These are phyloP conservation scores for Pleurotus platypus DNA, from an alignment of 768 basidiomycete species.

Conservation along the genomic window DNA sequence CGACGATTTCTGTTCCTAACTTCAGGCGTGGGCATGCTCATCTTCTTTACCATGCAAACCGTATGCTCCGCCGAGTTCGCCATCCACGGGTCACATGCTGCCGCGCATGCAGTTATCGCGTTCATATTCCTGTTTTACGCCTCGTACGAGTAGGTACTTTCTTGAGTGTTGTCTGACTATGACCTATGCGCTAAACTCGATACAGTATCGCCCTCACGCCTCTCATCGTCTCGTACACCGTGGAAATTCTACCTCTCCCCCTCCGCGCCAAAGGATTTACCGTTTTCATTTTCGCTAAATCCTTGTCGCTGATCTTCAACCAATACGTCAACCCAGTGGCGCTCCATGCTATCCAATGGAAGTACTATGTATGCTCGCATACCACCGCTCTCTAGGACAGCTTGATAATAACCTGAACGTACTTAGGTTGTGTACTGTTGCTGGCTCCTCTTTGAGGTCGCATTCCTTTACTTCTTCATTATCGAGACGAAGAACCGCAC, in stretches of 20 bases:
- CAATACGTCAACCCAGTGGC: slow-evolving; percentile 77
- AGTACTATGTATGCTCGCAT: slow-evolving; percentile 57
- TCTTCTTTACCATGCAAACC: slow-evolving; percentile 57
- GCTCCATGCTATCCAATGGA: slow-evolving; percentile 53
- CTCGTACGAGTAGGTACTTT: slow-evolving; percentile 22
- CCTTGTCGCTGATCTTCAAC: slow-evolving; percentile 81
- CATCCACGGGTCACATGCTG: not conserved
- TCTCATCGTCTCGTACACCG: slow-evolving; percentile 80
- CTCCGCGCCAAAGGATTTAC: slow-evolving; percentile 86
- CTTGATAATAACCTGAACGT: not conserved
- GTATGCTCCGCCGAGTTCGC: slow-evolving; percentile 33
- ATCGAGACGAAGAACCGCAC: slow-evolving; percentile 71
- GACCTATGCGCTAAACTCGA: slow-evolving; percentile 10
- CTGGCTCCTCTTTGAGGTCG: slow-evolving; percentile 65
- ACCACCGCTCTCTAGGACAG: not conserved
- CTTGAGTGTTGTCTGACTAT: slow-evolving; percentile 15
- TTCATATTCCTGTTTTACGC: slow-evolving; percentile 27
- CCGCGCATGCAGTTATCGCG: not conserved
- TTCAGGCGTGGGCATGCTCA: slow-evolving; percentile 41
- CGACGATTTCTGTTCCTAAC: slow-evolving; percentile 37
- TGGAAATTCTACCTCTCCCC: slow-evolving; percentile 82
- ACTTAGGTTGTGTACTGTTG: slow-evolving; percentile 62
- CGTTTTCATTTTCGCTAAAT: slow-evolving; percentile 75
- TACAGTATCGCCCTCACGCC: slow-evolving; percentile 74
- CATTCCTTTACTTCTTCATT: slow-evolving; percentile 64